A percentile compares a stretch with the other conserved stretches of the same genome.
These are phyloP conservation scores for Penicillium rolfsii DNA, from an alignment of 2,329 filamentous ascomycete species.

Conservation along the genomic window DNA sequence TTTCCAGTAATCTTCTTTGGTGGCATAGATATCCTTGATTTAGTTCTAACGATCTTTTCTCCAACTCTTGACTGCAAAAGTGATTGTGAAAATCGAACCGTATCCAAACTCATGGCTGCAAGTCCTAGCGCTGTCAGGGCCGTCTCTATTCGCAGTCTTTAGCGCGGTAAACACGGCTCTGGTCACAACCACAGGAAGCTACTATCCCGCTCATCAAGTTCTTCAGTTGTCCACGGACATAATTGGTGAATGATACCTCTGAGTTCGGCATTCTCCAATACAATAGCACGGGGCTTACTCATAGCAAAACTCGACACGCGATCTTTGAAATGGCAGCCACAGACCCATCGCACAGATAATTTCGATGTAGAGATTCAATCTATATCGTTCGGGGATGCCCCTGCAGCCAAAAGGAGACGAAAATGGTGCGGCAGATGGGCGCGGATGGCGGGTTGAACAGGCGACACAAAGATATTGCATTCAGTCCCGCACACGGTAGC, in stretches of 20 bases:
- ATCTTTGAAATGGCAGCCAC: not conserved
- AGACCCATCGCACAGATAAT: not conserved
- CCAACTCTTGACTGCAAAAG: too few relatives aligned
- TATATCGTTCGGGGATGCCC: not conserved
- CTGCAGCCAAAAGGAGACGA: not conserved
- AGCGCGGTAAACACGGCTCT: not conserved
- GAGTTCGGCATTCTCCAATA: not conserved
- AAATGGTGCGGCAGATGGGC: not conserved
- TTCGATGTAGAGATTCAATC: not conserved
- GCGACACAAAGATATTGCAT: not conserved
- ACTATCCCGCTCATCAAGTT: not conserved
- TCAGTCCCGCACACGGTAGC: not conserved
- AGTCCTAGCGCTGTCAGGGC: not conserved
- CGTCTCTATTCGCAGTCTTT: not conserved
- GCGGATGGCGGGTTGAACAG: not conserved
- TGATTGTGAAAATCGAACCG: too few relatives aligned
- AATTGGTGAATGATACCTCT: not conserved
- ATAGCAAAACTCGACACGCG: not conserved
- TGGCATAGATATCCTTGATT: too few relatives aligned
- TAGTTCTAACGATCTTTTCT: too few relatives aligned
- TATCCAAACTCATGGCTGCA: too few relatives aligned
- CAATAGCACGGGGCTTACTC: not conserved
- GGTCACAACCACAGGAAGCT: not conserved
- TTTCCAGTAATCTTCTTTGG: too few relatives aligned
- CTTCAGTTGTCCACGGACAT: not conserved